phyloP scores from a whole-genome alignment of 805 yeast genomes.

The Cyberlindnera americana region DNA sequence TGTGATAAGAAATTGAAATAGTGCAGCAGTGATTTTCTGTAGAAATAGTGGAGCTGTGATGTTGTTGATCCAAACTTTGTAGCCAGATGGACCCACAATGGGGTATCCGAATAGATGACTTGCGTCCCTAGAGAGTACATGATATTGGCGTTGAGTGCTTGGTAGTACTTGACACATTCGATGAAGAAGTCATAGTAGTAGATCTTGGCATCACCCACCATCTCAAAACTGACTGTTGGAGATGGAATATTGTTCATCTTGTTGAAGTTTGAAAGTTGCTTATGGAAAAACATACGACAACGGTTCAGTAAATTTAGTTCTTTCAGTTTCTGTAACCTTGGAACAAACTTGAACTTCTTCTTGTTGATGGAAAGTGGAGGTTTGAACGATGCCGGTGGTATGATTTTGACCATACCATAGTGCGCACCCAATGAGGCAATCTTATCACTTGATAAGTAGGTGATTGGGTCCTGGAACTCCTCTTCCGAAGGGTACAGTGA shows the following conservation, averaged over 20 bases:
- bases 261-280: constrained; percentile 56
- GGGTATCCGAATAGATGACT: constrained; percentile 15
- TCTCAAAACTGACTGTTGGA: constrained; percentile 15
- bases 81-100: constrained; percentile 29
- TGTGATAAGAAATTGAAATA: constrained; percentile 34
- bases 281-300: constrained; percentile 57
- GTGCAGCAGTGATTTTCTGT: constrained; percentile 25
- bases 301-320: constrained; percentile 63
- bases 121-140: neutral
- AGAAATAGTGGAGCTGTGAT: constrained; percentile 17
- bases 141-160: constrained; percentile 4
- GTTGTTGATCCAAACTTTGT: constrained; percentile 9
- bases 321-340: constrained; percentile 62
- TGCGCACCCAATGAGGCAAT: constrained; percentile 43
- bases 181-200: constrained; percentile 40
- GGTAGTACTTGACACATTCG: constrained; percentile 27
- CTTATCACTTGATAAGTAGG: constrained; percentile 52
- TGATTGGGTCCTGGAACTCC: constrained; percentile 62
- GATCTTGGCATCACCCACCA: constrained; percentile 17
- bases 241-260: constrained; percentile 35
- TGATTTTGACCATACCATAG: constrained; percentile 74
- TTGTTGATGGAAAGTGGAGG: constrained; percentile 54
- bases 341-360: constrained; percentile 55
- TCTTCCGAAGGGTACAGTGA: constrained; percentile 49
- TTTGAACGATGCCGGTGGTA: constrained; percentile 52